Base-by-base conservation (phyloP, 192 early-diverging fungal genomes). In the Umbelopsis sp. region DNA sequence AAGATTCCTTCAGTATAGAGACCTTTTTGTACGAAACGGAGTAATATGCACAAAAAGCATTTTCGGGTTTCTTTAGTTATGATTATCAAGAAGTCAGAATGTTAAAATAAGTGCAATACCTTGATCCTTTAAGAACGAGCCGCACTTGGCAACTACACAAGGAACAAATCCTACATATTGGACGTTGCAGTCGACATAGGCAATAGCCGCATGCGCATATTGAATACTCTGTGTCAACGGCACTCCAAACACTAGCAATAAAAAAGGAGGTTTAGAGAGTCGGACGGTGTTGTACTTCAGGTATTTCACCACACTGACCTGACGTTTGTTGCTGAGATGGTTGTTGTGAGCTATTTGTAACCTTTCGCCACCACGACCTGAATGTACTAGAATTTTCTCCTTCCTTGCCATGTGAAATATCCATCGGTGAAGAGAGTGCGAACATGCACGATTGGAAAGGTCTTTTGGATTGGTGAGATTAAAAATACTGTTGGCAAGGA, bases 1-100 rank as follows among this genome's bases (percentile, higher is more conserved):
- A 93, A 93, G 25, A 93, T 89, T 16, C 92, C 92, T 77, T 85
- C 81, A 1, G 71, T 71, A 27, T 77, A 77, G 23, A 77, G 75
- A 30, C 69, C 75, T 77, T 27, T 35, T 10, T 33, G 33, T 18
- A 16, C 5, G 2, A 16, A 8, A 10, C 16, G 12, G 46, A 71
- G 18, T n/a, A n/a, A 49, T 20, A 13, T 35, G 11, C 30, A 15
- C 30, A 35, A 0, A 13, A 35, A 16, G 11, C 27, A 61, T 13
- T 37, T 61, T 35, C 13, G 25, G 3, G 37, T 6, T 41, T 41
- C 33, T 27, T 18, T 13, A 33, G 3, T 30, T 61, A 33, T 61
- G 27, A 2, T 10, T 7, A 61, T 18, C 1, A 35, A 0, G 13
- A 33, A 53, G 27, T 35, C 18, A 13, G 4, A 25, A 61, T 3